phyloP scores from a whole-genome alignment of 768 basidiomycete genomes.

The Suillus luteus region DNA sequence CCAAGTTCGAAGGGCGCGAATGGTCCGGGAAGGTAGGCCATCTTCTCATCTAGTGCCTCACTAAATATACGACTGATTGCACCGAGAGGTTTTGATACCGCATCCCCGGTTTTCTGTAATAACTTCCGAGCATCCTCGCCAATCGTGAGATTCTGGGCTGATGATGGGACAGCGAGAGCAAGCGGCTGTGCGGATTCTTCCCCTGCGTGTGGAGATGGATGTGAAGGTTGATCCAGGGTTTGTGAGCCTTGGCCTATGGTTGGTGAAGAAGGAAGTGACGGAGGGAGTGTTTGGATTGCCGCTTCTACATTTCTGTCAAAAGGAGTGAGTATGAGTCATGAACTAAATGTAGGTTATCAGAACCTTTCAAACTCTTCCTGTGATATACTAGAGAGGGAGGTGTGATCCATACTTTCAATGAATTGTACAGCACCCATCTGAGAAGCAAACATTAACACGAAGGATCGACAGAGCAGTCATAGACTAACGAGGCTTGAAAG shows the following conservation, averaged over 20 bases:
- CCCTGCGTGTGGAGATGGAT: conserved; percentile 60
- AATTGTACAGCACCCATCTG: conserved; percentile 97
- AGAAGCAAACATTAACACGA: neutral
- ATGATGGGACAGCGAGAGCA: conserved; percentile 54
- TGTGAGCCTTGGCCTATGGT: conserved; percentile 40
- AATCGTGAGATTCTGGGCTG: conserved; percentile 31
- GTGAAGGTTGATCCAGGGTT: conserved; percentile 34
- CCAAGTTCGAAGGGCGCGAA: conserved; percentile 70
- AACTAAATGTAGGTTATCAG: conserved; percentile 15
- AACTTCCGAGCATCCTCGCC: conserved; percentile 78
- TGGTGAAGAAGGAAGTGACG: conserved; percentile 31
- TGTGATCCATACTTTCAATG: conserved; percentile 98
- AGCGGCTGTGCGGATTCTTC: conserved; percentile 90
- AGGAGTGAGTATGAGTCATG: conserved; percentile 14
- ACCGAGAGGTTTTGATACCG: conserved; percentile 86
- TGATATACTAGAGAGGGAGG: conserved; percentile 89
- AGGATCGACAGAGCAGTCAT: neutral
- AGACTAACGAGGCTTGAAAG: conserved; percentile 84
- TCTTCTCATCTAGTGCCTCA: conserved; percentile 75
- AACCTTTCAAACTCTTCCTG: conserved; percentile 91
- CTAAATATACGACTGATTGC: conserved; percentile 88
- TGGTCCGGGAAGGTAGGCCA: conserved; percentile 66
- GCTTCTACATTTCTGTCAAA: conserved; percentile 54
- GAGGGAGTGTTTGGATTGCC: conserved; percentile 52
- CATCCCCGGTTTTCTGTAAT: conserved; percentile 88